Percentiles rank a stretch among this genome's conserved stretches.
Conservation (phyloP, 2,329 filamentous ascomycete species). For the Venturia carpophila region DNA sequence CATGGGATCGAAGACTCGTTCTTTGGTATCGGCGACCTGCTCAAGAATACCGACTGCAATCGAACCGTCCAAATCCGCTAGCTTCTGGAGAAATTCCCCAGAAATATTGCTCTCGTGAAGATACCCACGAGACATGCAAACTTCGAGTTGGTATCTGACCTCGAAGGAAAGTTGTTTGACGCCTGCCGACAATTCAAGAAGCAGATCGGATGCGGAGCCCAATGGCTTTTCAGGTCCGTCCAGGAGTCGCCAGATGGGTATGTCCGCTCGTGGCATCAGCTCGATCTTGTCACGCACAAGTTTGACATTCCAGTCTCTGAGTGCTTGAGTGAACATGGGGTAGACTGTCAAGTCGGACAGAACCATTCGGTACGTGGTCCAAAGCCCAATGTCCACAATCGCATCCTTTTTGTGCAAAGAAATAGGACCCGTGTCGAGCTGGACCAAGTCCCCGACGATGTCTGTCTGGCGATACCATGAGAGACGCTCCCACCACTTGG, state of each 20-base stretch:
- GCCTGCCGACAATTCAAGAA: background rate
- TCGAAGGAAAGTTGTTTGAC: slow-evolving; percentile 10
- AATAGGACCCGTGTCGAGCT: background rate
- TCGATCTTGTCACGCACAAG: slow-evolving; percentile 8
- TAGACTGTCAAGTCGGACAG: background rate
- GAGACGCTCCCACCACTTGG: slow-evolving; percentile 12
- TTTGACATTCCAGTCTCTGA: slow-evolving; percentile 18
- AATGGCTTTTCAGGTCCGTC: slow-evolving; percentile 5
- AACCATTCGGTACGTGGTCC: slow-evolving; percentile 19
- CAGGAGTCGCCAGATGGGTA: slow-evolving; percentile 14
- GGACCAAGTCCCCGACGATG: slow-evolving; percentile 6
- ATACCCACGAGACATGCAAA: slow-evolving; percentile 73
- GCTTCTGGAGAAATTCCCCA: slow-evolving; percentile 55
- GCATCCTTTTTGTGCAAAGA: slow-evolving; percentile 14
- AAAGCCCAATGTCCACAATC: slow-evolving; percentile 19
- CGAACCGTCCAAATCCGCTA: slow-evolving; percentile 35
- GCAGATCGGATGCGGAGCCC: background rate
- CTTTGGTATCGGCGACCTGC: slow-evolving; percentile 58
- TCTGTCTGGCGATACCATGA: slow-evolving; percentile 19
- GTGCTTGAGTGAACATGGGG: background rate
- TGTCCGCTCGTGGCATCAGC: background rate
- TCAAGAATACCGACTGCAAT: slow-evolving; percentile 65
- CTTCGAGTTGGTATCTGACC: slow-evolving; percentile 84
- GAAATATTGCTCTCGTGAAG: slow-evolving; percentile 70
- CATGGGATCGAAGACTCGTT: slow-evolving; percentile 61